Evolutionary conservation across 169 alveolate genomes (phyloP).

Genomic region (Condylostoma magnum): DNA sequence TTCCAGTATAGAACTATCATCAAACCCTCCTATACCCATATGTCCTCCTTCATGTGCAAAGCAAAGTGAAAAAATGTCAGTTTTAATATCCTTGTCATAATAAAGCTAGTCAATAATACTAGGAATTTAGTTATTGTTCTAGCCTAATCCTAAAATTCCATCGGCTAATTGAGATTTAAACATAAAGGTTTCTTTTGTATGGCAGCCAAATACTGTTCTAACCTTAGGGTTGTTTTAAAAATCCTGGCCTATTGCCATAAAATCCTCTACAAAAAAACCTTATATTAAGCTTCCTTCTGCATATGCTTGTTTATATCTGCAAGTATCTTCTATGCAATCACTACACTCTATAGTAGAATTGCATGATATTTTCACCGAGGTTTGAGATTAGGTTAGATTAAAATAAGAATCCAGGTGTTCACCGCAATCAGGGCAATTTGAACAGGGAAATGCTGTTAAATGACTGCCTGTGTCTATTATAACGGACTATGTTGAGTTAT

Average conservation of each 20-base stretch:
- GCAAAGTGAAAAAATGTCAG: slow-evolving; percentile 53
- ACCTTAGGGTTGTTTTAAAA: slow-evolving; percentile 38
- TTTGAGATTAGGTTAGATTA: slow-evolving; percentile 42
- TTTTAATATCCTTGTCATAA: slow-evolving; percentile 21
- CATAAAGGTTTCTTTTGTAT: slow-evolving; percentile 69
- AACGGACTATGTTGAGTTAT: slow-evolving; percentile 54
- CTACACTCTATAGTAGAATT: slow-evolving; percentile 28
- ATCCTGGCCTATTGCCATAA: slow-evolving; percentile 57
- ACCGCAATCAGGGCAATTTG: slow-evolving; percentile 66
- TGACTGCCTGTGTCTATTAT: slow-evolving; percentile 85
- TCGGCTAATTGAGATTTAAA: slow-evolving; percentile 82
- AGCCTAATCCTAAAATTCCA: slow-evolving; percentile 84
- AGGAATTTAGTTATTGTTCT: slow-evolving; percentile 23
- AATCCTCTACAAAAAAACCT: slow-evolving; percentile 71
- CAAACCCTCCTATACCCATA: slow-evolving; percentile 61
- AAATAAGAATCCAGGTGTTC: slow-evolving; percentile 59
- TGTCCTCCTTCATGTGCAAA: slow-evolving; percentile 63
- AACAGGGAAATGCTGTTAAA: slow-evolving; percentile 80
- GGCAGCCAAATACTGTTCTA: slow-evolving; percentile 72
- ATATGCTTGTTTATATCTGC: slow-evolving; percentile 69
- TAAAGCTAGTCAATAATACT: slow-evolving; percentile 36
- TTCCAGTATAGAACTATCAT: slow-evolving; percentile 14
- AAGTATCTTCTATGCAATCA: slow-evolving; percentile 37
- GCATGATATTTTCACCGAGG: slow-evolving; percentile 41
- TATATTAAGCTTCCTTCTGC: slow-evolving; percentile 79